Conservation (phyloP, 1,284 basidiomycete species). For the Earliella scabrosa region DNA sequence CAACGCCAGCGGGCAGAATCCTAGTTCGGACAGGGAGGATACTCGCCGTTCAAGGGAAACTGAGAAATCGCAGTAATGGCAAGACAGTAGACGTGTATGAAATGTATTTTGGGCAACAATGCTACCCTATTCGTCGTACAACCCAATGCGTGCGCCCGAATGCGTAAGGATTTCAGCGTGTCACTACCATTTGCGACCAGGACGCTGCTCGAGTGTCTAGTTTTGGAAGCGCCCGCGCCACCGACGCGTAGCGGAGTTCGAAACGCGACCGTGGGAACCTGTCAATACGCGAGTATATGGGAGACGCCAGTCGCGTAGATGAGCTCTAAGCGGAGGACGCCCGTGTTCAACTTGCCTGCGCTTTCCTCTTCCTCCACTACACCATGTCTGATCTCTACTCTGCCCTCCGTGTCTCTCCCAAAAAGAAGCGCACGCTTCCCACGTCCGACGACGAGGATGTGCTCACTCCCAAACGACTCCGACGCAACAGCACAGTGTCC, state of each 20-base stretch:
- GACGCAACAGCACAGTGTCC: slow-evolving; percentile 47
- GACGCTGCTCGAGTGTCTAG: too few species aligned
- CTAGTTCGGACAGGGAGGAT: slow-evolving; percentile 12
- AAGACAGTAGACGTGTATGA: too few species aligned
- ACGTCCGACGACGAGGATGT: slow-evolving; percentile 55
- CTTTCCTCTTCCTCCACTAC: slow-evolving; percentile 3
- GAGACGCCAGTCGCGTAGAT: slow-evolving; percentile 23
- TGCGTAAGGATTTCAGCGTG: too few species aligned
- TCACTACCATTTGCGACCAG: too few species aligned
- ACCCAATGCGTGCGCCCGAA: too few species aligned
- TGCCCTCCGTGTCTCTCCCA: slow-evolving; percentile 62
- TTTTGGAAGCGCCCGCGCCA: slow-evolving; percentile 8
- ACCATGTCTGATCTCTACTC: slow-evolving; percentile 68
- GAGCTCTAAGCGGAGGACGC: slow-evolving; percentile 9
- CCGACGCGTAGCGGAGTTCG: slow-evolving; percentile 19
- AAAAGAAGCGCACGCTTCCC: slow-evolving; percentile 60
- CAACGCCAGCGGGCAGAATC: not conserved
- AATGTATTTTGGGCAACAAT: too few species aligned
- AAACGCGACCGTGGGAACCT: slow-evolving; percentile 24
- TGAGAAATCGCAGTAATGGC: too few species aligned
- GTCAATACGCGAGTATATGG: slow-evolving; percentile 20
- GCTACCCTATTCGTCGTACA: too few species aligned
- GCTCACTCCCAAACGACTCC: slow-evolving; percentile 70
- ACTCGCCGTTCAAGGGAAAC: not conserved
- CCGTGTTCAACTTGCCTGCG: slow-evolving; percentile 18